Base-by-base conservation (phyloP, 2,329 filamentous ascomycete species). In the Epichloe sibirici region DNA sequence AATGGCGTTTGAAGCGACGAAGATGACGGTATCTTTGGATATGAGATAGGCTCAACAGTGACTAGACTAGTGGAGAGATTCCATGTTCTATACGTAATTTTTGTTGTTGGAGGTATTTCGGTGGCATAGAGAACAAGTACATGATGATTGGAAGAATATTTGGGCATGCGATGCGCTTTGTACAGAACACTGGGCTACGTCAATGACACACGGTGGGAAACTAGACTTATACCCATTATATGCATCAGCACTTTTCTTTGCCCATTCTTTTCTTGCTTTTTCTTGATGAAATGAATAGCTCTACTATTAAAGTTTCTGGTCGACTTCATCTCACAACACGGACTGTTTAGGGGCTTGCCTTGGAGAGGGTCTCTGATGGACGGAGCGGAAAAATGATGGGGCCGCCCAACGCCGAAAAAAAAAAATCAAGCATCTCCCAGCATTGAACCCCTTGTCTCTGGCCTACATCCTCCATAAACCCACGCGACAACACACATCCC, bases 301-400 rank as follows among this genome's bases (percentile, higher is more conserved):
- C 28, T 11, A 11, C 28, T 4, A 11, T 31, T 4, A 31, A 31
- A 31, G 1, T 31, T 31, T 9, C 9, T 31, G 3, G 28, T 31
- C 28, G 28, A 31, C 28, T 31, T 31, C 28, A 31, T 31, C 28
- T 31, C 8, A 31, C 8, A 31, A 8, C 28, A 31, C 28, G 28
- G 8, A 1, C 8, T 31, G 9, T 11, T 31, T 11, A 17, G 44
- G 44, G 15, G 44, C 15, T 8, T n/a, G 12, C 13, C 23, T 34
- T 23, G 31, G 35, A 21, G 7, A 35, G 8, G 35, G 43, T 34
- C 17, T 34, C 17, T 28, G 2, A 12, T 37, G 40, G 21, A 44
- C 48, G 52, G 44, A 35, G 34, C 52, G 52, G 52, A 54, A 54
- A 45, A 45, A 49, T 45, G 17, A 38, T 54, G 52, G 48, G 25